Conservation (phyloP, 164 flowering plant genomes). For the Hamamelis virginiana region DNA sequence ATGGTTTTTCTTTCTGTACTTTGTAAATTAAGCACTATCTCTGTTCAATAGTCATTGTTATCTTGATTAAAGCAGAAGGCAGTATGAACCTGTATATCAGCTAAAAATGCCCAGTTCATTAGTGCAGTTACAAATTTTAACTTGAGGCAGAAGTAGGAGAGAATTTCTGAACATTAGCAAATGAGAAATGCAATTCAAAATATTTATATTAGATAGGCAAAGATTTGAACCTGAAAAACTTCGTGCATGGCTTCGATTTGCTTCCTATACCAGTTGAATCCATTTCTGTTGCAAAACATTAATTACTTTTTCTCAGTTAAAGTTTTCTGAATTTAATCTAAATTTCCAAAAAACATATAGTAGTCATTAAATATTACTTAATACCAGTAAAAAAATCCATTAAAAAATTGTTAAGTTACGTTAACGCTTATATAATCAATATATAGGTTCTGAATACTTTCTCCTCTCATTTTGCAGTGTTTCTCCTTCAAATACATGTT, state of each 20-base stretch:
- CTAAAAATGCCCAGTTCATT: constrained; percentile 21
- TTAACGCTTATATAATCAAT: no score
- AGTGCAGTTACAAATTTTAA: constrained; percentile 13
- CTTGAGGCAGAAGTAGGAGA: constrained; percentile 2
- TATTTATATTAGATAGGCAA: constrained; percentile 37
- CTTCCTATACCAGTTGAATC: constrained; percentile 51
- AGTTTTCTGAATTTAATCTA: neutral
- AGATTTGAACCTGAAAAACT: constrained; percentile 86
- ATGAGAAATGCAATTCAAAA: constrained; percentile 1
- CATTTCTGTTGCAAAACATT: constrained; percentile 48
- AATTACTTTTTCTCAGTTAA: constrained; percentile 34
- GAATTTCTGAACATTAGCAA: constrained; percentile 1
- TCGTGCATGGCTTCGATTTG: constrained; percentile 74
- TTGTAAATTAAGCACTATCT: constrained; percentile 3
- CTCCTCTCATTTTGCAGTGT: no score
- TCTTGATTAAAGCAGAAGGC: constrained; percentile 5
- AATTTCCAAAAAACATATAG: no score
- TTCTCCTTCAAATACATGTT: no score
- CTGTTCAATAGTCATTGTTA: constrained; percentile 11
- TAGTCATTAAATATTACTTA: no score
- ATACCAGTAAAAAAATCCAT: no score
- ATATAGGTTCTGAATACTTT: no score
- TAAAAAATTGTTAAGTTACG: no score
- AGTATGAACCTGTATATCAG: constrained; percentile 32
- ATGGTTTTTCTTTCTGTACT: neutral